Evolutionary conservation across 345 rosid species (phyloP).

Genomic region (Combretum micranthum): DNA sequence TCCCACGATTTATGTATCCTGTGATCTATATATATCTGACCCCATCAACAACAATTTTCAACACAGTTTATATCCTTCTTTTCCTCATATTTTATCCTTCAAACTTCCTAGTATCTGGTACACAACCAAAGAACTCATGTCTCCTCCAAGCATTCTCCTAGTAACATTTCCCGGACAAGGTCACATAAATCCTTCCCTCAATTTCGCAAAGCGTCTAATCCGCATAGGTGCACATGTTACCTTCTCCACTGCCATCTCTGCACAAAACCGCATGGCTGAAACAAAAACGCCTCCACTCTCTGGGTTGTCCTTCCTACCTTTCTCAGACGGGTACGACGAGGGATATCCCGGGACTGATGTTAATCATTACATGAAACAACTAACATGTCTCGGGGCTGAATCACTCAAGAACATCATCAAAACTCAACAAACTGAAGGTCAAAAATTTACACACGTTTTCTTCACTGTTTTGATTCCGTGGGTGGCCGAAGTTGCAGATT

Average conservation of each 20-base stretch:
- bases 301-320: constrained; percentile 7
- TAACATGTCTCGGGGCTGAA: constrained; percentile 7
- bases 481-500: no score
- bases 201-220: constrained; percentile 14
- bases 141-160: constrained; percentile 12
- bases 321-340: constrained; percentile 20
- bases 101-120: no score
- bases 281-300: not conserved
- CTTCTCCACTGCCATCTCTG: constrained; percentile 9
- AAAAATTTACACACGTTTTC: no score
- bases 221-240: constrained; percentile 11
- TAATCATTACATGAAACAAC: not conserved
- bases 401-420: constrained; percentile 1
- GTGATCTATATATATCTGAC: no score
- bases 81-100: no score
- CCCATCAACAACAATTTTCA: no score
- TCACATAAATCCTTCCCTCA: constrained; percentile 25
- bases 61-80: no score
- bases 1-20: no score
- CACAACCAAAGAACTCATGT: no score
- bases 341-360: not conserved
- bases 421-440: not conserved
- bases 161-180: constrained; percentile 10
- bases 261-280: not conserved
- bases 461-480: no score